Evolutionary conservation across 495 filamentous ascomycete species (phyloP), one percentile per base, ranked within the genome.

Genomic region (Daldinia childiae): DNA sequence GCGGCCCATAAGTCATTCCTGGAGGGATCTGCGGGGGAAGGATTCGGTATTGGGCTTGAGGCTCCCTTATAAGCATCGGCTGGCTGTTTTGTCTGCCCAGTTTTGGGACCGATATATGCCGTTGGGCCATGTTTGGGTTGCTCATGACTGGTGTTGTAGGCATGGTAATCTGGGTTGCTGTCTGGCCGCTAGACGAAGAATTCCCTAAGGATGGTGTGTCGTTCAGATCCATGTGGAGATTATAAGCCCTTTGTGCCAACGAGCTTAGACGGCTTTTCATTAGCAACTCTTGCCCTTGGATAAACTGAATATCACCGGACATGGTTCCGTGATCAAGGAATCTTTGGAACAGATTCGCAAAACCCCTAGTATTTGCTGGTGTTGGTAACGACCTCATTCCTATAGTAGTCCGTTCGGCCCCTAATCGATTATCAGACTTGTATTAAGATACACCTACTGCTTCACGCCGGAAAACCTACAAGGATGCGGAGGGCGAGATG

Each of bases 101-200:
- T 9, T 62, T 68, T 3, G 60, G 26, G 21, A 27, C 34, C 3
- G 41, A 6, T 1, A 59, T 54, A 7, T 59, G 66, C 19, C 32
- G 50, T 6, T 38, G 66, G 6, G 17, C 11, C 15, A 59, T 4
- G 19, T 41, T 62, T 24, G 26, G 50, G 15, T 14, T 56, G 9
- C 24, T 14, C 0, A 59, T n/a, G 17, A 34, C 12, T 0, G 66
- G 66, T n/a, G 66, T 69, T 1, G 24, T 26, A 11, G 66, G 60
- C 43, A 45, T 57, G 3, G 30, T 6, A 9, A 39, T 19, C 34
- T 52, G 59, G 17, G 59, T 69, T 9, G 27, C 52, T 41, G 66
- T 69, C n/a, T 63, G 66, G 39, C 54, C 66, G 38, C 41, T 58
- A 7, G 58, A 62, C 8, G 66, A 69, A 50, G 52, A 51, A 34